Conservation (phyloP, 2,329 filamentous ascomycete genomes). For the Phyllosticta citrichinensis region DNA sequence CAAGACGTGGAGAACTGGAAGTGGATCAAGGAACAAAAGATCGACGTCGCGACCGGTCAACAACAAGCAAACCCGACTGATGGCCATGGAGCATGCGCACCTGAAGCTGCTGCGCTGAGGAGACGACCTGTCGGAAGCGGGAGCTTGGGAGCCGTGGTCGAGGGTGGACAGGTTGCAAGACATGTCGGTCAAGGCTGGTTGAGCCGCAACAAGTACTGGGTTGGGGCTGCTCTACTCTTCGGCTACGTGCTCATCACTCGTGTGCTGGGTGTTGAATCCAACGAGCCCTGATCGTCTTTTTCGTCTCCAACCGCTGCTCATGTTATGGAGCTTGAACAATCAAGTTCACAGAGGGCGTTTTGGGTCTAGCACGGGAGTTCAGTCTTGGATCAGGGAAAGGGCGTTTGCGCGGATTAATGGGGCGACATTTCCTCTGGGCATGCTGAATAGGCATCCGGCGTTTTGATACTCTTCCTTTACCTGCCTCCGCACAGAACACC, state of each 20-base stretch:
- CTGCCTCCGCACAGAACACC: neutral
- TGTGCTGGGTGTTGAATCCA: conserved; percentile 48
- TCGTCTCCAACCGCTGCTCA: neutral
- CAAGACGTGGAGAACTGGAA: conserved; percentile 80
- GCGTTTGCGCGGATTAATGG: neutral
- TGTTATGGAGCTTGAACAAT: neutral
- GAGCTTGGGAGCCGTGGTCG: conserved; percentile 54
- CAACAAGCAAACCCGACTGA: conserved; percentile 27
- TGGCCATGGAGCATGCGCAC: conserved; percentile 49
- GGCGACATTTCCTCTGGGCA: neutral
- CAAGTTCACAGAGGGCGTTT: neutral
- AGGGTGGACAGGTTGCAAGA: conserved; percentile 62
- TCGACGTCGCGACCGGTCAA: conserved; percentile 68
- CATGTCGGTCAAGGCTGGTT: conserved; percentile 79
- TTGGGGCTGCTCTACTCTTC: conserved; percentile 62
- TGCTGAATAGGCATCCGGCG: neutral
- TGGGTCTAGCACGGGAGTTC: neutral
- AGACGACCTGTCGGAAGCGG: conserved; percentile 51
- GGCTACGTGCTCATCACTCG: conserved; percentile 75
- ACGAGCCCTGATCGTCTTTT: neutral
- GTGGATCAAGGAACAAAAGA: conserved; percentile 76
- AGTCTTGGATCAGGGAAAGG: neutral
- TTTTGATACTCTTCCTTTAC: neutral
- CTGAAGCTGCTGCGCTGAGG: conserved; percentile 52
- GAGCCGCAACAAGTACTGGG: conserved; percentile 64